Percentiles rank a stretch among this genome's conserved stretches.
Conservation (phyloP, 192 early-diverging fungal species). For the Backusella tarrabulga region DNA sequence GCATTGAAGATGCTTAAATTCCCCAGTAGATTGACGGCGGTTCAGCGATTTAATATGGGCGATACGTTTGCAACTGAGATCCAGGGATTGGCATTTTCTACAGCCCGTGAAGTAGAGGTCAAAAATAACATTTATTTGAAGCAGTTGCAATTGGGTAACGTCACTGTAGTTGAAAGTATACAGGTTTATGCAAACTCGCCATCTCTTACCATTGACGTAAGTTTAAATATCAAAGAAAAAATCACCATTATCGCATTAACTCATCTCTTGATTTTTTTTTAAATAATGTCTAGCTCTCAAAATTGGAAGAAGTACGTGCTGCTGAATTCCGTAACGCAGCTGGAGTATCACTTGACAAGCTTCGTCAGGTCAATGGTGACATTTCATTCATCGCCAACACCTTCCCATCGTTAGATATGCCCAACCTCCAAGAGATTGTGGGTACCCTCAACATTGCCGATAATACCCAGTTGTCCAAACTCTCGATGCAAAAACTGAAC, state of each 20-base stretch:
- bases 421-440: conserved; percentile 41
- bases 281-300: neutral
- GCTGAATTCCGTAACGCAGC: conserved; percentile 57
- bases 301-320: conserved; percentile 37
- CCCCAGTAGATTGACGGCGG: conserved; percentile 6
- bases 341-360: conserved; percentile 42
- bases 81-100: conserved; percentile 15
- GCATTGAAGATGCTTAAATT: conserved; percentile 19
- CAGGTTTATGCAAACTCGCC: conserved; percentile 21
- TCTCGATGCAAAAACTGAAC: conserved; percentile 53
- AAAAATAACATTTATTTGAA: conserved; percentile 33
- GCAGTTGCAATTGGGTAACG: conserved; percentile 8
- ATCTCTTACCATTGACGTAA: conserved; percentile 13
- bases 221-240: neutral
- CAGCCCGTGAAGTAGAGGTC: conserved; percentile 3
- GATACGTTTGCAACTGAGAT: conserved; percentile 22
- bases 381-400: conserved; percentile 60
- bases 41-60: conserved; percentile 16
- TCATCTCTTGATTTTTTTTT: too few species aligned
- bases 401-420: conserved; percentile 48
- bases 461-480: conserved; percentile 51
- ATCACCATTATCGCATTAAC: too few species aligned
- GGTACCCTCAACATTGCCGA: conserved; percentile 58
- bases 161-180: neutral
- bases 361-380: conserved; percentile 48